Base-by-base conservation (phyloP, 331 rosid species). In the Erythrophleum ivorense region DNA sequence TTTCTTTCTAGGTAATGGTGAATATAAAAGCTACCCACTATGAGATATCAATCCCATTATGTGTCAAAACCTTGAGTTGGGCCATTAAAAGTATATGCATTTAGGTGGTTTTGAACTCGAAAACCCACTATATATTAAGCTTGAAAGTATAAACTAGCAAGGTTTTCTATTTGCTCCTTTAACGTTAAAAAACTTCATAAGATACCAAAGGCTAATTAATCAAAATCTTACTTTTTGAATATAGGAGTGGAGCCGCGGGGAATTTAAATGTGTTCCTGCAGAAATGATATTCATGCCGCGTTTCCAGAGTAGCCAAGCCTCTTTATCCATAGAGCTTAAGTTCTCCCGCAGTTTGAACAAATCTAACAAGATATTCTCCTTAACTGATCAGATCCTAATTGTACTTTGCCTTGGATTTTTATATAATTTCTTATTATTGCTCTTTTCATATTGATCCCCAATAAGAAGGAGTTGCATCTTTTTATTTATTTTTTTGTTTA, bases 241-340 rank as follows among this genome's bases (percentile, higher is more conserved):
- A 33, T 67, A 84, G 92, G 90, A 89, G 77, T 76, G 86, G 88
- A 82, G 89, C 76, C 16, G 4, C 4, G 81, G 88, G 0, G 63
- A 85, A 34, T 82, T 82, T 19, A 86, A 87, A 43, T 50, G 84
- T 38, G 82, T 86, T 68, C 53, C 76, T 2, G 91, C 83, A 64
- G 78, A 86, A 73, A 73, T 80, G 85, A 82, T 78, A 31, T 80
- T 81, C 70, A 79, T 70, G 43, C 85, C 86, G 5, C 49, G 86
- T 62, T 59, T 58, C 75, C 54, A 76, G 14, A 77, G 80, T 66
- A 84, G 36, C 74, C 60, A 58, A 71, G 82, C 80, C 36, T 66
- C 81, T 50, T 87, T 85, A 58, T 82, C 80, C 72, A 45, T 91
- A 69, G 87, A 89, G 75, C 81, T 84, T 19, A 75, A 81, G 67